Percentiles rank a stretch among this genome's conserved stretches.
phyloP scores from a whole-genome alignment of 2,329 filamentous ascomycete species.

The Xylaria sp. region DNA sequence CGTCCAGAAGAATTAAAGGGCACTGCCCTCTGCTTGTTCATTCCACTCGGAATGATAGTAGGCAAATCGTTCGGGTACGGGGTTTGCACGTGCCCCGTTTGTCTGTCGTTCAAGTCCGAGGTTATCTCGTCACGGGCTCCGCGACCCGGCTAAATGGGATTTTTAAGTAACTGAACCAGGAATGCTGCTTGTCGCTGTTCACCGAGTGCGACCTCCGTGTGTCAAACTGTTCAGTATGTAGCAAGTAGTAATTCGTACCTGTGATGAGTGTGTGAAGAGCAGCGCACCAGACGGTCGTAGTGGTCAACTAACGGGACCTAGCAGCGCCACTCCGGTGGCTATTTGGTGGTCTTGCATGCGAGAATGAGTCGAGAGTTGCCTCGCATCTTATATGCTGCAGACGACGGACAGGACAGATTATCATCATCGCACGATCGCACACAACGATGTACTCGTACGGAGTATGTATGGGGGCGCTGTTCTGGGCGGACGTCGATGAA shows the following conservation, averaged over 20 bases:
- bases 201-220: background rate
- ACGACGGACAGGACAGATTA: background rate
- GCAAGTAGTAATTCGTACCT: background rate
- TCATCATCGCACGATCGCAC: no score
- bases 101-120: background rate
- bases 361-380: constrained; percentile 12
- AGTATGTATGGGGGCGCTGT: background rate
- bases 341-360: background rate
- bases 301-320: background rate
- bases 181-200: constrained; percentile 9
- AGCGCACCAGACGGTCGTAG: background rate
- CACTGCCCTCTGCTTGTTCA: background rate
- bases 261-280: background rate
- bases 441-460: background rate
- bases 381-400: constrained; percentile 7
- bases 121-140: background rate
- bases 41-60: background rate
- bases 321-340: background rate
- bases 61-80: background rate
- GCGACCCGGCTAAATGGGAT: constrained; percentile 12
- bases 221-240: background rate
- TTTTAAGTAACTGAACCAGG: background rate
- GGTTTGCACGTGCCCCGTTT: background rate
- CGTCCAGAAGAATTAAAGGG: background rate
- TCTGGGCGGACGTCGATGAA: background rate